phyloP scores from a whole-genome alignment of 2,329 filamentous ascomycete genomes.

The Penicillium oxalicum region DNA sequence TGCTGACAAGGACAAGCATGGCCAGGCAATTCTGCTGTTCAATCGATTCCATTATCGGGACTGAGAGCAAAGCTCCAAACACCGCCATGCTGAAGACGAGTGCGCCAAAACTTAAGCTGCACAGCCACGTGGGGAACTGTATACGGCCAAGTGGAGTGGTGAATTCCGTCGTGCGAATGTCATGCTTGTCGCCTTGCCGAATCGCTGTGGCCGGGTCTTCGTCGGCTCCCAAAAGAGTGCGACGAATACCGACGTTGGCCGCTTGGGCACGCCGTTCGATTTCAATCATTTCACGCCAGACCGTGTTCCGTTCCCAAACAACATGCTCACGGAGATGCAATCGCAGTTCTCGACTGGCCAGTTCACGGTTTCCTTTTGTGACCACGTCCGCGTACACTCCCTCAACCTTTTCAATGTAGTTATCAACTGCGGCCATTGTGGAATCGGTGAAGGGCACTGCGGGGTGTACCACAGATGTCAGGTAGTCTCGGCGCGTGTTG shows the following conservation, averaged over 20 bases:
- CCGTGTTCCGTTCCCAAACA: slow-evolving; percentile 97
- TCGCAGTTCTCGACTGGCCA: slow-evolving; percentile 78
- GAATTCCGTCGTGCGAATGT: slow-evolving; percentile 61
- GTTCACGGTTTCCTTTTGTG: slow-evolving; percentile 68
- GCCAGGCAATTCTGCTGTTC: slow-evolving; percentile 97
- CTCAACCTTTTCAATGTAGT: slow-evolving; percentile 69
- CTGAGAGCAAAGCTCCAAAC: slow-evolving; percentile 66
- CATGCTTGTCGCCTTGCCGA: slow-evolving; percentile 78
- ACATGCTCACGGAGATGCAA: slow-evolving; percentile 93
- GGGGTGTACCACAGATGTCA: slow-evolving; percentile 65
- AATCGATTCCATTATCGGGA: slow-evolving; percentile 76
- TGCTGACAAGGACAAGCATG: slow-evolving; percentile 84
- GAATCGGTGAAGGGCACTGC: slow-evolving; percentile 74
- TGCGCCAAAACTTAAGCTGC: slow-evolving; percentile 74
- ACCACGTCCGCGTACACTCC: slow-evolving; percentile 73
- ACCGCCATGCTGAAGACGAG: slow-evolving; percentile 64
- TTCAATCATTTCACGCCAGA: slow-evolving; percentile 98
- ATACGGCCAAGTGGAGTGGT: slow-evolving; percentile 74
- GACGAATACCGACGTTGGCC: slow-evolving; percentile 73
- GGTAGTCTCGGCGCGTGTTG: slow-evolving; percentile 69
- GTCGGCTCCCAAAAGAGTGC: slow-evolving; percentile 72
- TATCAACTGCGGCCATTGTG: slow-evolving; percentile 65
- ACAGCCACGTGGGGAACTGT: slow-evolving; percentile 70
- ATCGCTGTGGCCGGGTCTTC: slow-evolving; percentile 62
- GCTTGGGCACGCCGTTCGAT: slow-evolving; percentile 94